Evolutionary conservation across 148 eudicot genomes (phyloP), one percentile per base, ranked within the genome.

Genomic region (Camellia granthamiana): DNA sequence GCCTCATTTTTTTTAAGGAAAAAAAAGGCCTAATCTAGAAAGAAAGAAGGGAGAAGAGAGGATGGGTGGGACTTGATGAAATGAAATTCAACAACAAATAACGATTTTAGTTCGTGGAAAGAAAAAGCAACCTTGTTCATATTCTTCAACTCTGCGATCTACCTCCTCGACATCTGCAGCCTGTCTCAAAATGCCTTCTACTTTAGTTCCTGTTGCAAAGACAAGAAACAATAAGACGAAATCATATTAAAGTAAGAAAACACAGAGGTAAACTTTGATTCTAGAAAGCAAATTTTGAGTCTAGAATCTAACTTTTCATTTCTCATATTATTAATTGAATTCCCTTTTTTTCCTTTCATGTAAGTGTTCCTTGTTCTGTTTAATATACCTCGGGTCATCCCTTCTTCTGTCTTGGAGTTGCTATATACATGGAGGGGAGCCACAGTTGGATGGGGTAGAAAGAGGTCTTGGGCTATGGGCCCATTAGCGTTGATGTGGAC

Each of bases 101-200:
- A 58, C 16, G 44, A 0, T 12, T 14, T 21, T 7, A 42, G 21
- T 42, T 65, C 11, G 49, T 72, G 72, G 11, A 62, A 59, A 81
- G 75, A 16, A 46, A 21, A 42, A 49, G 8, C 41, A 74, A 96
- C 99, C 99, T 91, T 91, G 92, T 84, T 97, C 99, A 86, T 94
- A 97, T 86, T 92, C 99, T 67, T 92, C 94, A 79, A 97, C 93
- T 86, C 99, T 92, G 78, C 86, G 89, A 80, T 92, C 99, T 71
- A 97, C 99, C 94, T 97, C 99, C 89, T 97, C 99, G 30, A 97
- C 97, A 87, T 97, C 97, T 68, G 99, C 99, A 83, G 94, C 83
- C 81, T 92, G 98, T 72, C 99, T 88, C 89, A 97, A 86, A 77
- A 97, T 92, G 82, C 99, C 99, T 92, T 97, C 99, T 19, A 94